Evolutionary conservation across 192 early-diverging fungal genomes (phyloP), one percentile per base, ranked within the genome.

Genomic region (Rhizoclosmatium globosum): DNA sequence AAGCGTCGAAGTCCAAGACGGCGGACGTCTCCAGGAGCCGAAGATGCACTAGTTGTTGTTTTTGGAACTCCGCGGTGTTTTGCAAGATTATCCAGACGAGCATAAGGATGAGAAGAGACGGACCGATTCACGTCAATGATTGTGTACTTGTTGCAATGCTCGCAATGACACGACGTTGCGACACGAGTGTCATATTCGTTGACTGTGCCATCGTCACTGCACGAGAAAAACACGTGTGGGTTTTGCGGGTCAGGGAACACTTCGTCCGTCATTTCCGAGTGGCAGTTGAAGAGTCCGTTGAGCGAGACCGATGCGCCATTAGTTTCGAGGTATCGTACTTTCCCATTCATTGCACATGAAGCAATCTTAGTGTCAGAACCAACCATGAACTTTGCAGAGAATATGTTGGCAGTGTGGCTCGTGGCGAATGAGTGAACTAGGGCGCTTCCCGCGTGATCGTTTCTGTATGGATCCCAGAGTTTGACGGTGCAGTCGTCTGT

Each of bases 211-310:
- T 78, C 77, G 31, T 78, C 77, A 31, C 50, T 59, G 67, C 48
- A 70, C 53, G 48, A 58, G 21, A 78, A 71, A 41, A 78, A 78
- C 3, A 78, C 68, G 9, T 78, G 46, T 38, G 77, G 58, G 44
- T 62, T 70, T 42, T 45, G 15, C 6, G 77, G 77, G 44, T 78
- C 77, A n/a, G 68, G 43, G 21, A 48, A 47, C 7, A 78, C 77
- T 53, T 78, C 77, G 56, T 70, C 48, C 9, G 77, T 61, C 46
- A 78, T 69, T 17, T 78, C 77, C 19, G 11, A 31, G 58, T 78
- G 77, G 68, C 77, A 78, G 11, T 50, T 69, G 68, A 78, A 78
- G 68, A 71, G 68, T 4, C 77, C 77, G 44, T 77, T 77, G 9
- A 45, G 4, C 19, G 11, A 6, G 45, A 21, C 4, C 9, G 13